phyloP scores from a whole-genome alignment of 139 green algal genomes.

The Eudorina sp. region DNA sequence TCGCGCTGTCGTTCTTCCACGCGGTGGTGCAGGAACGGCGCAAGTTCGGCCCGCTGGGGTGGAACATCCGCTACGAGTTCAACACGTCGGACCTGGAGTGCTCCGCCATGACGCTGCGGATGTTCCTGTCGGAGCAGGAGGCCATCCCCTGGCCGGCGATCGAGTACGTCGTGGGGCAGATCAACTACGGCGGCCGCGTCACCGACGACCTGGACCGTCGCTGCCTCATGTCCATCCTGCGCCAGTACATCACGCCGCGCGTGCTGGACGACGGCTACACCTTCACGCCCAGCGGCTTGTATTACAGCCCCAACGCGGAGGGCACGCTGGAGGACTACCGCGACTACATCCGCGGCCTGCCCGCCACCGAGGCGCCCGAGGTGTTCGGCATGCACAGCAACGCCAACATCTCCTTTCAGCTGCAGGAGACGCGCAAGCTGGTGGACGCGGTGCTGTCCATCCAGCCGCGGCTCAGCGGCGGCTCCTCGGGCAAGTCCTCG shows the following conservation, averaged over 20 bases:
- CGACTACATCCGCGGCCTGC: conserved; percentile 77
- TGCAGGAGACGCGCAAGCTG: conserved; percentile 79
- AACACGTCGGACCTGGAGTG: conserved; percentile 89
- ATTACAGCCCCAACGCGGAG: conserved; percentile 60
- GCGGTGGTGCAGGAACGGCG: conserved; percentile 86
- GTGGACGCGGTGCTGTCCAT: conserved; percentile 82
- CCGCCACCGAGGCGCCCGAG: conserved; percentile 79
- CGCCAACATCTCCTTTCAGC: conserved; percentile 87
- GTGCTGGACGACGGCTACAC: conserved; percentile 75
- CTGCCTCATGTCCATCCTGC: conserved; percentile 83
- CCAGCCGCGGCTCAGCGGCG: conserved; percentile 71
- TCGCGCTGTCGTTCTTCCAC: conserved; percentile 85
- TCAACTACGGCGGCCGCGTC: conserved; percentile 93
- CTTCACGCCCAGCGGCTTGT: conserved; percentile 76
- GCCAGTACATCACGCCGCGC: conserved; percentile 76
- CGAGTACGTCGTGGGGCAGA: conserved; percentile 87
- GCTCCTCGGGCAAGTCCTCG: conserved; percentile 53
- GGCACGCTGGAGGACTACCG: conserved; percentile 66
- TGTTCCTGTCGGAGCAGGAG: conserved; percentile 81
- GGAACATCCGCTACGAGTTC: conserved; percentile 94
- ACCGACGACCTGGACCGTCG: conserved; percentile 90
- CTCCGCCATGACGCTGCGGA: conserved; percentile 78
- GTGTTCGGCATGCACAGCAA: conserved; percentile 94
- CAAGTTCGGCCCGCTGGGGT: conserved; percentile 92
- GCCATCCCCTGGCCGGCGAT: conserved; percentile 87